Evolutionary conservation across 371 early-diverging fungal species (phyloP), one percentile per base, ranked within the genome.

Genomic region (Saksenaea oblongispora): DNA sequence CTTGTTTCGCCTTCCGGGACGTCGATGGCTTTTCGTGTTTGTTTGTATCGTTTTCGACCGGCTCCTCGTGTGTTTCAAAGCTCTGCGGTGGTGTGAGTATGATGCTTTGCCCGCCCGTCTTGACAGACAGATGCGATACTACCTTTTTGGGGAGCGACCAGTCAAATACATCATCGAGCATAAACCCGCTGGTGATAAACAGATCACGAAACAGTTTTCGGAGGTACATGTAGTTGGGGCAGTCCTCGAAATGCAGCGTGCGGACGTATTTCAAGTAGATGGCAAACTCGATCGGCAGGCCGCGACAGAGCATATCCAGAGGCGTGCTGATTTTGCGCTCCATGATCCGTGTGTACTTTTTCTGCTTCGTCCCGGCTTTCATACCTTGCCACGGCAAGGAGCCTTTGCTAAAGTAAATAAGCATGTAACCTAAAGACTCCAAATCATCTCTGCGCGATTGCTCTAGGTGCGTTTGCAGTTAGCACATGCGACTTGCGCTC

Each of bases 321-420:
- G 97, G 91, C 8, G 98, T 97, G n/a, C 92, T 94, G 95, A 96
- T 95, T 83, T 99, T 99, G 86, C 94, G 97, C 68, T 99, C 97
- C 94, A 95, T 95, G 72, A 99, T 99, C 64, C 94, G 91, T 73
- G 98, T 97, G 81, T 98, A 99, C 86, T 99, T 99, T 83, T 98
- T 95, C 83, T 95, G 94, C 86, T 99, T 99, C 41, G 96, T 97
- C 24, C 91, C 93, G 15, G 98, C 99, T 73, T 93, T 93, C 57
- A 99, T 83, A 22, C 99, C 99, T 79, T 99, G 99, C 99, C 99
- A 99, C 47, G 99, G 99, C 57, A 99, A 85, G 47, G 89, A 90
- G 13, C 99, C 99, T 58, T 98, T 92, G 67, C 93, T 89, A 71
- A 99, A 99, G 84, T 99, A 99, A 87, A 99, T 94, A 37, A 99